Base-by-base conservation (phyloP, 345 rosid species). In the Schrenkiella parvula region DNA sequence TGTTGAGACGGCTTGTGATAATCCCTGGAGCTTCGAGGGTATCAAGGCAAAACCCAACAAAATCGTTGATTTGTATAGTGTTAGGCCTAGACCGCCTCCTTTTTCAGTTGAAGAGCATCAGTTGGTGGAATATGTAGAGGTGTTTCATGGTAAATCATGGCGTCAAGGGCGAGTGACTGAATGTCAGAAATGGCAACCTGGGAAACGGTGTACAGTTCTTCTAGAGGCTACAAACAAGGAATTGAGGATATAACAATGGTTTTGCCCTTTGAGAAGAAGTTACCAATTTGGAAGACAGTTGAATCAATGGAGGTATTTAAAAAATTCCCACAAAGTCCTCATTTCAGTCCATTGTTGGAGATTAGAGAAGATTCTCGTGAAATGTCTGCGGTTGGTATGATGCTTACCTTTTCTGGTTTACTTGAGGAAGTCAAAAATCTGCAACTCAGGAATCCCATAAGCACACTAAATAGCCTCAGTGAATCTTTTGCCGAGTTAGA, bases 361-460 rank as follows among this genome's bases (percentile, higher is more conserved):
- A 85, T 64, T 15, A 76, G 64, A 65, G 87, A 84, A 71, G 82
- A 75, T 72, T 80, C 68, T 39, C 88, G 87, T 9, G 96, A 90
- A 84, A 84, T 88, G 32, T 57, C 76, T 4, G 91, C 93, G 28
- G 75, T 90, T 65, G 93, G 93, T 52, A 39, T 82, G 50, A 82
- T 85, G 90, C 81, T 81, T n/a, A 84, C 81, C 7, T 90, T 76
- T 66, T 71, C 84, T 1, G 41, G 78, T 70, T 80, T 88, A 78
- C 73, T 83, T 3, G 90, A 86, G 19, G 82, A 86, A 82, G 79
- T 85, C 59, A 74, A 86, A 48, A 26, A 31, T 25, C 58, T 88
- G 55, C 70, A 63, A 23, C 42, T 66, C 25, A 62, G 57, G 46
- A 78, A 61, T 66, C 59, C 81, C 4, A 57, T 70, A 68, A 73